A percentile compares a stretch with the other conserved stretches of the same genome.
Conservation (phyloP, 2,329 filamentous ascomycete genomes). For the Xylaria multiplex region DNA sequence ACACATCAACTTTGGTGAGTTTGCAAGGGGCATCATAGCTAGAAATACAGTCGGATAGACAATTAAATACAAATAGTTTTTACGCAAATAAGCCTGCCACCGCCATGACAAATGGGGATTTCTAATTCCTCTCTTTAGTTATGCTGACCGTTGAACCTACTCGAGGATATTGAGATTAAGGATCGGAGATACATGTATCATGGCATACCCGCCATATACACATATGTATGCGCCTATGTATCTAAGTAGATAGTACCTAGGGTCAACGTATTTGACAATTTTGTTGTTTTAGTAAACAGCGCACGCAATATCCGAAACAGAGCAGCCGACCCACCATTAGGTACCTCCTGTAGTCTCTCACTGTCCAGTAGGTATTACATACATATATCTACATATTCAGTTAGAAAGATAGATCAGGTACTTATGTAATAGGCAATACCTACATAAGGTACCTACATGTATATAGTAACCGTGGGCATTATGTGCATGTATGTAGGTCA, state of each 20-base stretch:
- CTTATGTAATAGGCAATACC: no score
- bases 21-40: conserved; percentile 71
- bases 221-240: neutral
- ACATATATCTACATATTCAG: neutral
- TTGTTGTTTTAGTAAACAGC: no score
- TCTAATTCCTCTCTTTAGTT: conserved; percentile 5
- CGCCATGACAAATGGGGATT: conserved; percentile 21
- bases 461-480: no score
- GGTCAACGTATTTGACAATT: neutral
- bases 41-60: conserved; percentile 63
- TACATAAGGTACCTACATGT: no score
- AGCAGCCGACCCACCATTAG: no score
- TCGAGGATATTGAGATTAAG: no score
- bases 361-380: neutral
- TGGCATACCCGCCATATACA: no score
- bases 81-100: neutral
- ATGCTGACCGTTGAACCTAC: no score
- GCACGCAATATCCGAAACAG: neutral
- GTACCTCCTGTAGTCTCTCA: no score
- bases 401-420: no score
- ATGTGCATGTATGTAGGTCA: neutral
- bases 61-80: conserved; percentile 16
- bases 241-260: neutral
- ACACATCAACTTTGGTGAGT: conserved; percentile 77
- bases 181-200: no score